Conservation (phyloP, 2,329 filamentous ascomycete genomes). For the Cadophora luteo-olivacea region DNA sequence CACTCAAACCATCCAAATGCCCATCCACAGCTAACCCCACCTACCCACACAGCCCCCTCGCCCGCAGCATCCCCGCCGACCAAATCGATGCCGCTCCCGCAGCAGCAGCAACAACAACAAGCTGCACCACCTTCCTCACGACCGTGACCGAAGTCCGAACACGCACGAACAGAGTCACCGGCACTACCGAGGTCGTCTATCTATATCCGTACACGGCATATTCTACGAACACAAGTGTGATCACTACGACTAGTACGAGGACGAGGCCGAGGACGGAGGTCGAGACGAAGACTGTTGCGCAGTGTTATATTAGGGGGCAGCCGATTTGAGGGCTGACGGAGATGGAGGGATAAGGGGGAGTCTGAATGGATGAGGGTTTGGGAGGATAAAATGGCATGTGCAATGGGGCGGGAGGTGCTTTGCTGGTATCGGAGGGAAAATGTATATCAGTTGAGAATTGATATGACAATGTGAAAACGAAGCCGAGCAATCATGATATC, state of each 20-base stretch:
- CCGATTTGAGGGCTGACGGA: neutral
- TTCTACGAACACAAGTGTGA: constrained; percentile 10
- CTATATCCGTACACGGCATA: constrained; percentile 5
- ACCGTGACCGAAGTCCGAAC: neutral
- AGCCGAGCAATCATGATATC: no score
- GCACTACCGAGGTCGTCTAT: neutral
- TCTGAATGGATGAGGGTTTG: no score
- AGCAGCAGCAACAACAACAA: constrained; percentile 10
- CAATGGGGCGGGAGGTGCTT: no score
- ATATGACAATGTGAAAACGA: no score
- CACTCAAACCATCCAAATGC: neutral
- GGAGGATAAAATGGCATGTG: no score
- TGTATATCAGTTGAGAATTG: no score
- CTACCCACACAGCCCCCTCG: no score
- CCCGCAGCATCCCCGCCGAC: no score
- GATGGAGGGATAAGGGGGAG: no score
- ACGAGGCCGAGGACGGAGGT: constrained; percentile 7
- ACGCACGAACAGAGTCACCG: neutral
- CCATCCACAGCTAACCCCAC: no score
- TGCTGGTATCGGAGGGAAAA: no score
- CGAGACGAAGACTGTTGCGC: constrained; percentile 4
- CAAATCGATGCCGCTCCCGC: neutral
- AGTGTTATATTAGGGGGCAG: constrained; percentile 4
- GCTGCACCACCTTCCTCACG: constrained; percentile 3
- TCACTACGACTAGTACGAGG: constrained; percentile 13